These are phyloP conservation scores for Antarctomyces pellizariae DNA, from an alignment of 495 filamentous ascomycete species.

Conservation along the genomic window DNA sequence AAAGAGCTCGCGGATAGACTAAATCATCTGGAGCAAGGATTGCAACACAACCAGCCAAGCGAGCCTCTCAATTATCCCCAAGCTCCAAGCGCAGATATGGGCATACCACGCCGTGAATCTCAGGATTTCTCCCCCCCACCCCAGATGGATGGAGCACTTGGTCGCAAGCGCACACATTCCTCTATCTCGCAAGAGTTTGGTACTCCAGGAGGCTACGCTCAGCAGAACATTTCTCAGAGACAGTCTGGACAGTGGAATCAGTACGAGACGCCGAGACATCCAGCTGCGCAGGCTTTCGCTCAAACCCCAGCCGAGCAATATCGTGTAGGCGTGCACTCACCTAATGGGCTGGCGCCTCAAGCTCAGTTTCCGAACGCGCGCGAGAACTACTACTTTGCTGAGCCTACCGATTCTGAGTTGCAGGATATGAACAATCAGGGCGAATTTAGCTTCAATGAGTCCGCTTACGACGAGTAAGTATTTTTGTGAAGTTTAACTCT, in stretches of 20 bases:
- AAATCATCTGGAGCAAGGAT: slow-evolving; percentile 52
- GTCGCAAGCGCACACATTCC: slow-evolving; percentile 29
- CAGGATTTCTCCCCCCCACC: slow-evolving; percentile 27
- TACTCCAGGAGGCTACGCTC: slow-evolving; percentile 21
- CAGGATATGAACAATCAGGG: too few species aligned
- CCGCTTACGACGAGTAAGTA: slow-evolving; percentile 23
- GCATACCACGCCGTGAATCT: slow-evolving; percentile 17
- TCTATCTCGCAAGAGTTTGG: slow-evolving; percentile 29
- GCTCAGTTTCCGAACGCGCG: slow-evolving; percentile 13
- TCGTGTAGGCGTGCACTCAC: too few species aligned
- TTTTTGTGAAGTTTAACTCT: slow-evolving; percentile 18
- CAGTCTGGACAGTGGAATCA: slow-evolving; percentile 8
- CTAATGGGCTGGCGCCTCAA: slow-evolving; percentile 20
- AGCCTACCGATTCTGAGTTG: slow-evolving; percentile 12
- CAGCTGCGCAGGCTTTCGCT: slow-evolving; percentile 14
- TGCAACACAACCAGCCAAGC: too few species aligned
- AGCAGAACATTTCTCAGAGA: too few species aligned
- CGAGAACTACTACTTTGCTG: slow-evolving; percentile 13
- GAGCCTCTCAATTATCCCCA: slow-evolving; percentile 5
- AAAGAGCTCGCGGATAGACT: slow-evolving; percentile 85
- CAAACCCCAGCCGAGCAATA: slow-evolving; percentile 14
- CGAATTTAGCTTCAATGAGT: too few species aligned
- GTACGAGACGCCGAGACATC: slow-evolving; percentile 3
- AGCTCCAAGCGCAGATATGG: slow-evolving; percentile 1
- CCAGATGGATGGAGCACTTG: slow-evolving; percentile 15